A percentile compares a stretch with the other conserved stretches of the same genome.
phyloP scores from a whole-genome alignment of 108 stramenopile genomes.

The Nitzschia sp. region DNA sequence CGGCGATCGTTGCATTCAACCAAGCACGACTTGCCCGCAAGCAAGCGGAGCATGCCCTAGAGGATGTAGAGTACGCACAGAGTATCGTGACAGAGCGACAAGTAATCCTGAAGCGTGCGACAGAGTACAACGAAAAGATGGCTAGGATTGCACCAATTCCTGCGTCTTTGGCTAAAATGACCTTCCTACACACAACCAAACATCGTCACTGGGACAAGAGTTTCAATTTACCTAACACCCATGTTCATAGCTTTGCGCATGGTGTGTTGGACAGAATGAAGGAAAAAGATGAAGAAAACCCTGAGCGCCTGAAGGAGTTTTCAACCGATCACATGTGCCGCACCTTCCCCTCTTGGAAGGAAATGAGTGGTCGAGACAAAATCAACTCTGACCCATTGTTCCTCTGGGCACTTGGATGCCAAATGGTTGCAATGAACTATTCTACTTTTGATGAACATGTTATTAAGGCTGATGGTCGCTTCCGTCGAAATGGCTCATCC shows the following conservation, averaged over 20 bases:
- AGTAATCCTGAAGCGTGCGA: slow-evolving; percentile 53
- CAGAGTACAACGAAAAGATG: slow-evolving; percentile 63
- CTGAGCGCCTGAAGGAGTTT: slow-evolving; percentile 42
- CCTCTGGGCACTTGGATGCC: slow-evolving; percentile 87
- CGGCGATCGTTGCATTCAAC: slow-evolving; percentile 62
- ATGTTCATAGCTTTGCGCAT: slow-evolving; percentile 69
- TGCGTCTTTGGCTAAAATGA: slow-evolving; percentile 51
- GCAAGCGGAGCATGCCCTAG: slow-evolving; percentile 38
- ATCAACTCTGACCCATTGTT: slow-evolving; percentile 85
- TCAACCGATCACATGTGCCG: slow-evolving; percentile 71
- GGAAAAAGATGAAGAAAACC: slow-evolving; percentile 37
- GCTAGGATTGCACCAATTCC: slow-evolving; percentile 52
- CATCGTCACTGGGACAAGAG: slow-evolving; percentile 70
- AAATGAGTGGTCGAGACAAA: slow-evolving; percentile 37
- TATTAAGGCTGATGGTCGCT: slow-evolving; percentile 88
- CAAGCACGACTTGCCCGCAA: slow-evolving; percentile 42
- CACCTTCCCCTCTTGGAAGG: slow-evolving; percentile 75
- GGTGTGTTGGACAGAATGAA: slow-evolving; percentile 40
- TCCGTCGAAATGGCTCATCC: slow-evolving; percentile 85
- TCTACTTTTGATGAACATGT: slow-evolving; percentile 73
- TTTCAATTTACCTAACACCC: slow-evolving; percentile 44
- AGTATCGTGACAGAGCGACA: slow-evolving; percentile 50
- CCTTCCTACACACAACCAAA: slow-evolving; percentile 57
- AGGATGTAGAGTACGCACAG: slow-evolving; percentile 34
- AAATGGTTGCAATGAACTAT: slow-evolving; percentile 90